A percentile compares a stretch with the other conserved stretches of the same genome.
phyloP scores from a whole-genome alignment of 2,329 filamentous ascomycete species.

The Diplodia mutila region DNA sequence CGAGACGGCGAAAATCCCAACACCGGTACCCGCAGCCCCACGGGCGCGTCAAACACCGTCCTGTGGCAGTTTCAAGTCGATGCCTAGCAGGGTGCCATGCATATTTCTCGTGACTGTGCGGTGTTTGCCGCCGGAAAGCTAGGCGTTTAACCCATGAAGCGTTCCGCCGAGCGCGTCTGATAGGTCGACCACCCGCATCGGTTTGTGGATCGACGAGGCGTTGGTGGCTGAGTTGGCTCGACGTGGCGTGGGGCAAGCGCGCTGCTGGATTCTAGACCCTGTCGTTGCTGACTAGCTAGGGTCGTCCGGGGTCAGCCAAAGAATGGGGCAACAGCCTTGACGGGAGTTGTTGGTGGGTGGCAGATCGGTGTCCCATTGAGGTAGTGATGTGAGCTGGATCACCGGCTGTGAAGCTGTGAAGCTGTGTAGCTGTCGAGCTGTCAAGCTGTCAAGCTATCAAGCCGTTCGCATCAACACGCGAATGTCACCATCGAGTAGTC shows the following conservation, averaged over 20 bases:
- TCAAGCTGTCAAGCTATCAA: no score
- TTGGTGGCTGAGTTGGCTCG: background rate
- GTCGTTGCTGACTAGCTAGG: background rate
- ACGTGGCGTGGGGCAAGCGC: constrained; percentile 13
- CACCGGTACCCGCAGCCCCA: background rate
- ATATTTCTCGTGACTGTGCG: background rate
- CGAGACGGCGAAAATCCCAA: background rate
- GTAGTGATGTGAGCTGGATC: no score
- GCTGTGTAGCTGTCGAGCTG: no score
- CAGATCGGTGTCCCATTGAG: no score
- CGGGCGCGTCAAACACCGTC: background rate
- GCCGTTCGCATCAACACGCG: no score
- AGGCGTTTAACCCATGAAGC: background rate
- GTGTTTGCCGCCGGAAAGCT: background rate
- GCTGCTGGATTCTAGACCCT: constrained; percentile 5
- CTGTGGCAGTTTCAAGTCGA: background rate
- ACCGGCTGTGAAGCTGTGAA: no score
- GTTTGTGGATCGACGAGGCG: background rate
- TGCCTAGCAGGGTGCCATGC: background rate
- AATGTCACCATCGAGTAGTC: no score
- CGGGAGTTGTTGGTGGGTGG: background rate
- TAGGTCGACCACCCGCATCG: background rate
- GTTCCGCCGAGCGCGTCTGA: background rate
- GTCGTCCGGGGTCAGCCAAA: background rate
- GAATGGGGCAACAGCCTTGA: background rate